Base-by-base conservation (phyloP, 495 filamentous ascomycete genomes). In the Trichoderma erinaceum region DNA sequence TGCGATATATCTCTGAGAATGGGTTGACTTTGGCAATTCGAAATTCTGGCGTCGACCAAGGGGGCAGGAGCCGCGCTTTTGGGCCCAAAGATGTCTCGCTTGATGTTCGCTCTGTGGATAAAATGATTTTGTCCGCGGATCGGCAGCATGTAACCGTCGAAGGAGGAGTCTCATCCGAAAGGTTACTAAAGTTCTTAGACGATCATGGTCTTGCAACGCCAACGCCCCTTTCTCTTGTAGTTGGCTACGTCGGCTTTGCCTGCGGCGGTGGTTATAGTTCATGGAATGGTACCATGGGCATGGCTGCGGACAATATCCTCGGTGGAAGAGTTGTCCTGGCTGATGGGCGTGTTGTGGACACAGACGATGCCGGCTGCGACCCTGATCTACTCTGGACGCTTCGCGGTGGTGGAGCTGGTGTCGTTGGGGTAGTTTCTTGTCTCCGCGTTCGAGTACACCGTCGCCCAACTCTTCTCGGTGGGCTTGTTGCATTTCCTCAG, bases 321-420 rank as follows among this genome's bases (percentile, higher is more conserved):
- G 73, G 78, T 43, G 79, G 72, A 21, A 79, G 79, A 48, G 80
- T 87, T 21, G 82, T 87, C 7, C 75, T 81, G 0, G 76, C 81
- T n/a, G 74, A 80, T 29, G 85, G 85, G 12, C 69, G 73, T 6
- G 74, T 82, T 52, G 73, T 83, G 10, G 56, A 32, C 16, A 84
- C 78, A 0, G 83, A 80, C 1, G 79, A 74, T 32, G 68, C 78
- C 6, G 68, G 70, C 13, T 72, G 74, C 18, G 76, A 87, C 56
- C 63, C 78, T 0, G 85, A 87, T 38, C 77, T 87, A 18, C 87
- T 83, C 78, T 87, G 80, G 84, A 85, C 86, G 16, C 72, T 87
- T 0, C 75, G 77, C 29, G 85, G 84, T 12, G 85, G 84, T 15
- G 84, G 84, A n/a, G 78, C 75, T 18, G 81, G 82, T 15, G 29